A percentile compares a stretch with the other conserved stretches of the same genome.
phyloP scores from a whole-genome alignment of 2,329 filamentous ascomycete genomes.

The Cercospora citrullina region DNA sequence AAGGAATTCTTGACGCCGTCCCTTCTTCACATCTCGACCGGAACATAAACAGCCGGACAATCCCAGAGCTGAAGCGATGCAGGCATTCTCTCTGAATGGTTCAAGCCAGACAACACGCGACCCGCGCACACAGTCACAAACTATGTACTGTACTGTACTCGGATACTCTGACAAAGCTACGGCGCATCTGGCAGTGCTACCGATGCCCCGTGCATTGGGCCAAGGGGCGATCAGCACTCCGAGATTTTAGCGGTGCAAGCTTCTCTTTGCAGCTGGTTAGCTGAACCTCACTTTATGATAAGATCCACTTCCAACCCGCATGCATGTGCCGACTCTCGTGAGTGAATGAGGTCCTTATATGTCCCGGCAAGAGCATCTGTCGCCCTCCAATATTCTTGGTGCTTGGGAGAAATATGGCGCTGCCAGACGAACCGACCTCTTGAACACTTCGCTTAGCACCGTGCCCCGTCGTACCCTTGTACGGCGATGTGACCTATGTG shows the following conservation, averaged over 20 bases:
- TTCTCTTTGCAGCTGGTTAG: not conserved
- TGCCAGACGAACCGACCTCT: not conserved
- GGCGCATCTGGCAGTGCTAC: not conserved
- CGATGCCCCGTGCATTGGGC: not conserved
- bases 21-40: not conserved
- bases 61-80: not conserved
- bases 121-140: not conserved
- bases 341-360: not conserved
- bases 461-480: not conserved
- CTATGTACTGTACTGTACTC: not conserved
- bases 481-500: not conserved
- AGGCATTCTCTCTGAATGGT: not conserved
- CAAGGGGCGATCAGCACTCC: not conserved
- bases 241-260: slow-evolving; percentile 3
- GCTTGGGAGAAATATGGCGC: not conserved
- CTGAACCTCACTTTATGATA: not conserved
- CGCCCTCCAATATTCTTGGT: not conserved
- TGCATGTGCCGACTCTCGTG: not conserved
- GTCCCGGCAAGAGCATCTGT: not conserved
- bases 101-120: not conserved
- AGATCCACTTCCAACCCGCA: not conserved
- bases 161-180: not conserved
- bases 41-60: not conserved
- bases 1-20: not conserved
- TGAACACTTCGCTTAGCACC: not conserved